Percentiles rank a stretch among this genome's conserved stretches.
phyloP scores from a whole-genome alignment of 345 rosid species.

The Lumnitzera littorea region DNA sequence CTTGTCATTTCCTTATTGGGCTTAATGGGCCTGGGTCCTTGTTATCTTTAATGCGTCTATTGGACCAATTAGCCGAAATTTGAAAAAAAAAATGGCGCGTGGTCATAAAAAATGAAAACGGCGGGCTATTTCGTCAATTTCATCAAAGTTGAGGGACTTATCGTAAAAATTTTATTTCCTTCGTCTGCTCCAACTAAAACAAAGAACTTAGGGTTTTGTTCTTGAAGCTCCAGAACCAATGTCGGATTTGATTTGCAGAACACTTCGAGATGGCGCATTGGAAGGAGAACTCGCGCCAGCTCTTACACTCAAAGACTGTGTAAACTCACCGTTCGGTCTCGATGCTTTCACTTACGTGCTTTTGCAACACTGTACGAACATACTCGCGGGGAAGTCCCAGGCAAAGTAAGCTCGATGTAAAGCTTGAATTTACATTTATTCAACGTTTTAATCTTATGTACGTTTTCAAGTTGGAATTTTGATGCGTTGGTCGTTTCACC shows the following conservation, averaged over 20 bases:
- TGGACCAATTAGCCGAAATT: too few relatives aligned
- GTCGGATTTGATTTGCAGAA: slow-evolving; percentile 75
- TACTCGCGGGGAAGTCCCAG: slow-evolving; percentile 70
- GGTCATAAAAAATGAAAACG: too few relatives aligned
- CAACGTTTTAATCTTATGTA: not conserved
- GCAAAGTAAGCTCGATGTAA: slow-evolving; percentile 36
- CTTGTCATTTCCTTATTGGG: too few relatives aligned
- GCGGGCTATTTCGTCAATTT: not conserved
- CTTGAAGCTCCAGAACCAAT: slow-evolving; percentile 14
- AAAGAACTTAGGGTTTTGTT: slow-evolving; percentile 16
- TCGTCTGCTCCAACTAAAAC: not conserved
- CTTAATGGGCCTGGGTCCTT: too few relatives aligned
- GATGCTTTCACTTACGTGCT: slow-evolving; percentile 59
- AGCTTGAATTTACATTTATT: not conserved
- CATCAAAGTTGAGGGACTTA: not conserved
- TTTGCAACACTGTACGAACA: slow-evolving; percentile 45
- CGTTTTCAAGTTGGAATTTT: not conserved
- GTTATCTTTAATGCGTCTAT: too few relatives aligned
- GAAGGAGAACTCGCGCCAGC: slow-evolving; percentile 83
- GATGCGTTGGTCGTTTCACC: slow-evolving; percentile 1
- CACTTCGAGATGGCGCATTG: slow-evolving; percentile 70
- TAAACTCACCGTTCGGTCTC: slow-evolving; percentile 56
- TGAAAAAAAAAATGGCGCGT: too few relatives aligned
- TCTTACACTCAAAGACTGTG: slow-evolving; percentile 63
- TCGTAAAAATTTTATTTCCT: not conserved